Evolutionary conservation across 2,329 filamentous ascomycete species (phyloP).

Genomic region (Trichoderma brevicompactum): DNA sequence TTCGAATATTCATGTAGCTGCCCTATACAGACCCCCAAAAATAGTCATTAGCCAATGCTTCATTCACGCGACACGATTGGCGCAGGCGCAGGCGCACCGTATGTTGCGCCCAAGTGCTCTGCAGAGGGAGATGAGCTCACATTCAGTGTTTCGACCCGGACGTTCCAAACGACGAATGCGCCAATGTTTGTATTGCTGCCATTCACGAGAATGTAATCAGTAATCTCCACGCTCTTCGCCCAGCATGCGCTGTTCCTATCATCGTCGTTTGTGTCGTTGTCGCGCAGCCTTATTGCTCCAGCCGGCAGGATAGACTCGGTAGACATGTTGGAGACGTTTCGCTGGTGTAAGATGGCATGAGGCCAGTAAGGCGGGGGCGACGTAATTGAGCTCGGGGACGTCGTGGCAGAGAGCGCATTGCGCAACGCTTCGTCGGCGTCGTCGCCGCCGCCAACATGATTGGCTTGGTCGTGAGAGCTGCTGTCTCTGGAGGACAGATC

Average conservation of each 20-base stretch:
- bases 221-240: conserved; percentile 65
- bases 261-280: conserved; percentile 62
- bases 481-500: conserved; percentile 5
- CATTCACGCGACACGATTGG: neutral
- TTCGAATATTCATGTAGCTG: conserved; percentile 64
- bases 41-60: neutral
- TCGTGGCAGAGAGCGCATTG: conserved; percentile 34
- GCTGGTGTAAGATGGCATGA: conserved; percentile 42
- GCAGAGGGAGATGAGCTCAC: conserved; percentile 52
- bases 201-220: conserved; percentile 61
- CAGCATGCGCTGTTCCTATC: conserved; percentile 64
- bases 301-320: conserved; percentile 53
- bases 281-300: conserved; percentile 63
- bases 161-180: conserved; percentile 96
- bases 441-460: conserved; percentile 21
- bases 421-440: conserved; percentile 28
- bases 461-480: neutral
- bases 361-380: conserved; percentile 55
- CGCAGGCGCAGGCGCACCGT: neutral
- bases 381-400: conserved; percentile 40
- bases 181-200: conserved; percentile 65
- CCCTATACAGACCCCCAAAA: conserved; percentile 47
- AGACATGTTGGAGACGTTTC: conserved; percentile 51
- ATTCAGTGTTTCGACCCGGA: conserved; percentile 81
- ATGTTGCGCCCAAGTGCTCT: neutral